Evolutionary conservation across 1,284 basidiomycete species (phyloP), one percentile per base, ranked within the genome.

Genomic region (Leccinum fallax): DNA sequence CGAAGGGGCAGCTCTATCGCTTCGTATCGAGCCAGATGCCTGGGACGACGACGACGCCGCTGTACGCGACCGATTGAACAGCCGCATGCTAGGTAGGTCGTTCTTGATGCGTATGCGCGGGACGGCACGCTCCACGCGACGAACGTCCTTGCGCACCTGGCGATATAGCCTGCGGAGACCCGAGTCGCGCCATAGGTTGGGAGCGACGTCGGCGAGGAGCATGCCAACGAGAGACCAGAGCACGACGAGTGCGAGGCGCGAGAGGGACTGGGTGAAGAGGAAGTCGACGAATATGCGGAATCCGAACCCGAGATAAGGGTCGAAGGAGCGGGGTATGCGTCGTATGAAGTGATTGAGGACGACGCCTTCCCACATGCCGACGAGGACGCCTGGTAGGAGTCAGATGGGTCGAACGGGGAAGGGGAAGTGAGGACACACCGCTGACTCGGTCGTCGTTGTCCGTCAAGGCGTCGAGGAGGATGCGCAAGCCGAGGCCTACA

Each of bases 331-430:
- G 19, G 87, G 87, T 69, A 80, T 81, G 71, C 88, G 88, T 63
- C 81, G 81, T 63, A 88, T 72, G 71, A 90, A 90, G 69, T 90
- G 89, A 55, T 85, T 83, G 59, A 89, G 79, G 49, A 90, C 83
- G 24, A 89, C 81, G 52, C 89, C 89, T 74, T 91, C 89, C 88
- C 89, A 91, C 24, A 91, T 74, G 15, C 89, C 89, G 57, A 91
- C 78, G 62, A 91, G 80, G 11, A 84, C 83, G 15, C 85, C 84
- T 62, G 75, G 43, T 78, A 56, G 15, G 15, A 49, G 21, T 60
- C 36, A 66, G 40, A 36, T n/a, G 53, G 26, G 51, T 26, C 36
- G 54, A 46, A 8, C 24, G 48, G 36, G 51, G 2, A 51, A 11
- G 48, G 32, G 46, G 32, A 28, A 55, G 59, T 34, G 19, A 32